phyloP scores from a whole-genome alignment of 176 grass and related monocot genomes.

The Bothriochloa decipiens region DNA sequence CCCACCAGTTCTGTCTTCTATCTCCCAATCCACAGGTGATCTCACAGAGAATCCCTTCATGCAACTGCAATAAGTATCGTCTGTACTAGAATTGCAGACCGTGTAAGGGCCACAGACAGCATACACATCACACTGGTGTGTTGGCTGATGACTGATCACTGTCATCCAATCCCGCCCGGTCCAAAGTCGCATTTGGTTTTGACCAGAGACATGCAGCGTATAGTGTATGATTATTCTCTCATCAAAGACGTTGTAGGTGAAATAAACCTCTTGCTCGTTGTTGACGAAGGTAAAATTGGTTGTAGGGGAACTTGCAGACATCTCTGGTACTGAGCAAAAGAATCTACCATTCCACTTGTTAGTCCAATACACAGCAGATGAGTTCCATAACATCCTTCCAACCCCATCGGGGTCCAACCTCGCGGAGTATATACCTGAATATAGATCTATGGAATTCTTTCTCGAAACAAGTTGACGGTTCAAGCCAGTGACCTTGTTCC shows the following conservation, averaged over 20 bases:
- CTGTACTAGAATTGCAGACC: too few species aligned
- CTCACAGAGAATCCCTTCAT: too few species aligned
- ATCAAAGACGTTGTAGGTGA: constrained; percentile 3
- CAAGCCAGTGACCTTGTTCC: constrained; percentile 41
- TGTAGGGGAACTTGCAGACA: neutral
- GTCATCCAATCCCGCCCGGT: too few species aligned
- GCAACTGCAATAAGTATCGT: too few species aligned
- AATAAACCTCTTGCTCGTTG: constrained; percentile 25
- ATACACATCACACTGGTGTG: too few species aligned
- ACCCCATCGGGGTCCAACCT: constrained; percentile 2
- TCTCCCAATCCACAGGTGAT: too few species aligned
- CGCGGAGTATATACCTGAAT: constrained; percentile 29
- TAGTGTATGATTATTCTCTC: too few species aligned
- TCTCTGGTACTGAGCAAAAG: constrained; percentile 38
- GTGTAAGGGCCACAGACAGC: too few species aligned
- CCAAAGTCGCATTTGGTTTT: too few species aligned
- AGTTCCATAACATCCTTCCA: neutral
- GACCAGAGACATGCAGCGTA: too few species aligned
- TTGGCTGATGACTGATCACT: too few species aligned
- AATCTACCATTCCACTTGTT: constrained; percentile 44
- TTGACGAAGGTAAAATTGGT: constrained; percentile 8
- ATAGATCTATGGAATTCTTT: constrained; percentile 16
- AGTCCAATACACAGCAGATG: constrained; percentile 33
- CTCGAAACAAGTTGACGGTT: constrained; percentile 44
- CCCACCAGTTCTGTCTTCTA: too few species aligned